phyloP scores from a whole-genome alignment of 495 filamentous ascomycete genomes.

The Penicillium tannophilum region DNA sequence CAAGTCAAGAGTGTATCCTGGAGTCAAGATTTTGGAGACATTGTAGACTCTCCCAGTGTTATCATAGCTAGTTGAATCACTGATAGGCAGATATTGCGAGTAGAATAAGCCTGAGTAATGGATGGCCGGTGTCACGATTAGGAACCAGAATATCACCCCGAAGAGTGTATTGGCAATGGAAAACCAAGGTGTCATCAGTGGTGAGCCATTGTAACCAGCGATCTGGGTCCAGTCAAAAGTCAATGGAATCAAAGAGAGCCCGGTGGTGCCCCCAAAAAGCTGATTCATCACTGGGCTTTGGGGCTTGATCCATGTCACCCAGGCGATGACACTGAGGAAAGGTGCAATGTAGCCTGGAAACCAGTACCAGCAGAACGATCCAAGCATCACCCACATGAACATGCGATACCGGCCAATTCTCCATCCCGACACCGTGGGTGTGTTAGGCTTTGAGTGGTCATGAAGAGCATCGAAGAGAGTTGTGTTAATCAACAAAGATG shows the following conservation, averaged over 20 bases:
- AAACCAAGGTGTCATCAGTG: slow-evolving; percentile 70
- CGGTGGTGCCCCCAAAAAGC: slow-evolving; percentile 62
- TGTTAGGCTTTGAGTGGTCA: slow-evolving; percentile 60
- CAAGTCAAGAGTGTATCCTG: slow-evolving; percentile 55
- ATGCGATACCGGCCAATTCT: slow-evolving; percentile 63
- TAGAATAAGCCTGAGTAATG: slow-evolving; percentile 56
- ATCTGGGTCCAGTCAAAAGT: slow-evolving; percentile 73
- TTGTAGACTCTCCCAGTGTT: slow-evolving; percentile 57
- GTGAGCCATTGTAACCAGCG: slow-evolving; percentile 64
- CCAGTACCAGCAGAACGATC: slow-evolving; percentile 65
- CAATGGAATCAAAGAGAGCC: slow-evolving; percentile 61
- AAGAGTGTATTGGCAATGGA: slow-evolving; percentile 61
- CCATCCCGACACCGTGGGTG: slow-evolving; percentile 63
- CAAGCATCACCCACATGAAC: slow-evolving; percentile 62
- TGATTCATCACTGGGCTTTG: slow-evolving; percentile 54
- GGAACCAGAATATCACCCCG: slow-evolving; percentile 55
- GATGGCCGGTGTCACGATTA: slow-evolving; percentile 53
- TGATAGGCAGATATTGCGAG: slow-evolving; percentile 56
- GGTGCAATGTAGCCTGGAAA: slow-evolving; percentile 52
- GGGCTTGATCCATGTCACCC: slow-evolving; percentile 54
- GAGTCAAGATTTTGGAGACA: slow-evolving; percentile 54
- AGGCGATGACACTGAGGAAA: slow-evolving; percentile 51
- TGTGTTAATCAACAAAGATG: slow-evolving; percentile 62
- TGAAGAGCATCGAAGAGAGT: slow-evolving; percentile 73
- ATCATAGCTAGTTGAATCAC: slow-evolving; percentile 57